Conservation (phyloP, 805 yeast genomes). For the Yamadazyma olivae region DNA sequence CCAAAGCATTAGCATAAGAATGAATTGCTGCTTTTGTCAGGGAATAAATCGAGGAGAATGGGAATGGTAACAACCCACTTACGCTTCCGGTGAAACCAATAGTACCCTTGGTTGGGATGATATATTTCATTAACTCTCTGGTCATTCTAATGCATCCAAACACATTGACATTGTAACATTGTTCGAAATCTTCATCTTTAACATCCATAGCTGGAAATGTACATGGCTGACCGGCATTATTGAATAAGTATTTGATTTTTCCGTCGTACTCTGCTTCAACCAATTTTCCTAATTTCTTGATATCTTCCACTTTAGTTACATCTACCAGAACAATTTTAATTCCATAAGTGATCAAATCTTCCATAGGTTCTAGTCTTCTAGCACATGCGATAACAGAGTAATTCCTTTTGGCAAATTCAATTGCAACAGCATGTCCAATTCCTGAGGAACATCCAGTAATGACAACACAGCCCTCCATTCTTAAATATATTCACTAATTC, state of each 20-base stretch:
- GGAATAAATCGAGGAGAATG: constrained; percentile 65
- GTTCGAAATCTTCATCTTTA: constrained; percentile 47
- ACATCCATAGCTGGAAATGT: constrained; percentile 70
- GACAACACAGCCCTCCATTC: constrained; percentile 18
- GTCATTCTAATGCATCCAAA: constrained; percentile 65
- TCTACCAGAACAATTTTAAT: constrained; percentile 53
- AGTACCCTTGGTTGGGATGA: constrained; percentile 65
- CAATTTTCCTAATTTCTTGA: constrained; percentile 39
- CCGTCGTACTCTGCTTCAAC: constrained; percentile 44
- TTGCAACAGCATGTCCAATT: constrained; percentile 49
- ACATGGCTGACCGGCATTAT: constrained; percentile 78
- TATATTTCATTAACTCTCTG: constrained; percentile 51
- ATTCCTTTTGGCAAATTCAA: constrained; percentile 49
- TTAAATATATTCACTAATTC: neutral
- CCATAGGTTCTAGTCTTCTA: constrained; percentile 61
- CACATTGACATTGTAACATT: constrained; percentile 64
- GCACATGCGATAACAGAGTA: constrained; percentile 72
- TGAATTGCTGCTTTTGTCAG: constrained; percentile 76
- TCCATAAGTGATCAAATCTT: constrained; percentile 43
- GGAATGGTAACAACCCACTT: constrained; percentile 65
- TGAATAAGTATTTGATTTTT: constrained; percentile 55
- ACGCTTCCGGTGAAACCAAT: constrained; percentile 75
- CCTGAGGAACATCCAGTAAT: constrained; percentile 59
- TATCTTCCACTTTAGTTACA: constrained; percentile 51
- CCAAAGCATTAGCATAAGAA: constrained; percentile 60